These are phyloP conservation scores for Podospora fimiseda DNA, from an alignment of 495 filamentous ascomycete genomes.

Conservation along the genomic window DNA sequence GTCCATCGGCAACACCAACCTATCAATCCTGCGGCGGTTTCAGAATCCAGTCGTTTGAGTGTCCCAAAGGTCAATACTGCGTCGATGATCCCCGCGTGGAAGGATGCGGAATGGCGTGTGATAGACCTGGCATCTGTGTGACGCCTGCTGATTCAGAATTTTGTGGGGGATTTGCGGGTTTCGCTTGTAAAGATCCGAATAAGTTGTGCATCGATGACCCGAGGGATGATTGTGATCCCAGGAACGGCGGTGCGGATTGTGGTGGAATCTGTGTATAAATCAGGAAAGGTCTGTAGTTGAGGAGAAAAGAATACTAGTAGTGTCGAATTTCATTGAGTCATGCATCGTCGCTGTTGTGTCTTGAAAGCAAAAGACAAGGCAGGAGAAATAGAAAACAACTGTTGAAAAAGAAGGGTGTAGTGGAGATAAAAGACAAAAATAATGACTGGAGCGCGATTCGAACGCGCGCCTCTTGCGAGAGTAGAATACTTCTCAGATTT, in stretches of 20 bases:
- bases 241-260: constrained; percentile 25
- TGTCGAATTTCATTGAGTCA: too few relatives aligned
- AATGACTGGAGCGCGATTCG: too few relatives aligned
- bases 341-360: too few relatives aligned
- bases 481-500: too few relatives aligned
- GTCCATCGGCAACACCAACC: constrained; percentile 6
- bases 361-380: too few relatives aligned
- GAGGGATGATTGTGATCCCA: constrained; percentile 23
- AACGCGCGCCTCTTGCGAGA: too few relatives aligned
- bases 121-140: constrained; percentile 26
- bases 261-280: constrained; percentile 22
- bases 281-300: not conserved
- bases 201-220: constrained; percentile 28
- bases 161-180: constrained; percentile 27
- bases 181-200: constrained; percentile 15
- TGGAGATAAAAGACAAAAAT: too few relatives aligned
- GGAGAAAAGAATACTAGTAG: too few relatives aligned
- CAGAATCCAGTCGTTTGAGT: constrained; percentile 12
- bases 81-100: constrained; percentile 21
- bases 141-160: constrained; percentile 15
- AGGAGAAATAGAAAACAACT: too few relatives aligned
- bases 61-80: constrained; percentile 21
- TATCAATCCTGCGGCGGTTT: constrained; percentile 24
- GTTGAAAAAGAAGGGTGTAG: too few relatives aligned
- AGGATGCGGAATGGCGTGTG: constrained; percentile 29